Percentiles rank a stretch among this genome's conserved stretches.
Conservation (phyloP, 768 basidiomycete genomes). For the Tylopilus sp. region DNA sequence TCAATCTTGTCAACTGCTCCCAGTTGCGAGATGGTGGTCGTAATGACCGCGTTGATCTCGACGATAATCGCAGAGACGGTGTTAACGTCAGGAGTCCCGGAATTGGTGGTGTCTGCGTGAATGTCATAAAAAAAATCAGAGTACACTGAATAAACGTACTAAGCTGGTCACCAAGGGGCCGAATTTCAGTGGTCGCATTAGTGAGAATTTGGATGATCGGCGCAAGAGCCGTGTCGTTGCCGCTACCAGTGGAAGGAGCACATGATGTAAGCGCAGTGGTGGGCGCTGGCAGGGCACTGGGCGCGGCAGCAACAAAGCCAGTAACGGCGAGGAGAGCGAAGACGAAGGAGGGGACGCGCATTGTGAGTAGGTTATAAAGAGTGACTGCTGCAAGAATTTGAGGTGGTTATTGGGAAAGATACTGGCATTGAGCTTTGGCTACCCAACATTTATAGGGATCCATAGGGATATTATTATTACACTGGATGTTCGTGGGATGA, state of each 20-base stretch:
- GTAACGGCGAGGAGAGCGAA: too few relatives aligned
- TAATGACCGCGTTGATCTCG: background rate
- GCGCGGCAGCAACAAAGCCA: background rate
- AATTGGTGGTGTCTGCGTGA: background rate
- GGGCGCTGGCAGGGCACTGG: background rate
- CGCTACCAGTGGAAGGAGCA: background rate
- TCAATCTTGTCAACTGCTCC: background rate
- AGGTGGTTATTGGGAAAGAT: background rate
- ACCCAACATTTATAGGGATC: constrained; percentile 3
- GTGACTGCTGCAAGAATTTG: constrained; percentile 3
- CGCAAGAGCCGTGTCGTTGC: background rate
- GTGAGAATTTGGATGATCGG: background rate
- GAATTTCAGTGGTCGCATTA: background rate
- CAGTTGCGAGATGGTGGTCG: background rate
- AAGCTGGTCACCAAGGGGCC: background rate
- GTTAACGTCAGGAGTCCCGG: background rate
- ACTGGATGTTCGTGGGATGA: too few relatives aligned
- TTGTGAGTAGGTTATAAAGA: background rate
- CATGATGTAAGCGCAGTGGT: background rate
- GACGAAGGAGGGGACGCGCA: background rate
- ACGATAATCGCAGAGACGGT: background rate
- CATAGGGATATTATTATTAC: too few relatives aligned
- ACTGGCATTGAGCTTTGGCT: background rate
- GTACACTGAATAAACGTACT: background rate
- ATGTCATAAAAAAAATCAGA: background rate